phyloP scores from a whole-genome alignment of 768 basidiomycete species.

The Daedaleopsis nitida region DNA sequence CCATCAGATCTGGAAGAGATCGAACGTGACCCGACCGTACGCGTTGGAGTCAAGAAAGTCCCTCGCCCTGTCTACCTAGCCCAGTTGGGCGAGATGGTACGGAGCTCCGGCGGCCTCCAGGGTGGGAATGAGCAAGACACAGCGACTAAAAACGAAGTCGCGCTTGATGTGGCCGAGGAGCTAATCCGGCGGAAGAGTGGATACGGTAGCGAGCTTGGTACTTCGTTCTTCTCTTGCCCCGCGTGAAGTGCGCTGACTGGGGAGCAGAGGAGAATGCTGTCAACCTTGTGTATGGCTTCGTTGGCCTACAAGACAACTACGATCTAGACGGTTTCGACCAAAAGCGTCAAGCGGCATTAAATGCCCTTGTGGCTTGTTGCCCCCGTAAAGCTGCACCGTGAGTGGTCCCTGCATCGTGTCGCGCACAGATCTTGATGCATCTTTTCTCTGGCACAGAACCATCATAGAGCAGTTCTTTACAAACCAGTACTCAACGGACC shows the following conservation, averaged over 20 bases:
- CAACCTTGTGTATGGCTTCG: slow-evolving; percentile 71
- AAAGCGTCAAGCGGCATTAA: slow-evolving; percentile 75
- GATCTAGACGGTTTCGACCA: slow-evolving; percentile 79
- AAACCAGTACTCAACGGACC: slow-evolving; percentile 86
- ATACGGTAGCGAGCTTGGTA: slow-evolving; percentile 90
- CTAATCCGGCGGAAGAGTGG: slow-evolving; percentile 81
- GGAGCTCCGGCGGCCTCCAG: slow-evolving; percentile 52
- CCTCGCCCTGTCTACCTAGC: slow-evolving; percentile 87
- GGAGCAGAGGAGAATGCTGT: slow-evolving; percentile 85
- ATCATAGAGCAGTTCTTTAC: slow-evolving; percentile 94
- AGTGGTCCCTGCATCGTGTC: slow-evolving; percentile 34
- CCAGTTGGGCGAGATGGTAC: slow-evolving; percentile 80
- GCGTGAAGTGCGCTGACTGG: neutral
- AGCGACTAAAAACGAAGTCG: slow-evolving; percentile 80
- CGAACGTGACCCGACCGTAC: slow-evolving; percentile 82
- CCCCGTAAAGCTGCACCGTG: slow-evolving; percentile 83
- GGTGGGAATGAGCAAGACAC: slow-evolving; percentile 61
- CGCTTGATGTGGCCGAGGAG: slow-evolving; percentile 75
- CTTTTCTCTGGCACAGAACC: slow-evolving; percentile 46
- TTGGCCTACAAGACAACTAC: slow-evolving; percentile 81
- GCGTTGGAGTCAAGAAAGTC: slow-evolving; percentile 67
- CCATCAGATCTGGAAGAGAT: slow-evolving; percentile 81
- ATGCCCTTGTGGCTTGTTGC: slow-evolving; percentile 77
- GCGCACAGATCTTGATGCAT: neutral
- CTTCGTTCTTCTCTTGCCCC: slow-evolving; percentile 26